Evolutionary conservation across 345 rosid genomes (phyloP), one percentile per base, ranked within the genome.

Genomic region (Aegle marmelos): DNA sequence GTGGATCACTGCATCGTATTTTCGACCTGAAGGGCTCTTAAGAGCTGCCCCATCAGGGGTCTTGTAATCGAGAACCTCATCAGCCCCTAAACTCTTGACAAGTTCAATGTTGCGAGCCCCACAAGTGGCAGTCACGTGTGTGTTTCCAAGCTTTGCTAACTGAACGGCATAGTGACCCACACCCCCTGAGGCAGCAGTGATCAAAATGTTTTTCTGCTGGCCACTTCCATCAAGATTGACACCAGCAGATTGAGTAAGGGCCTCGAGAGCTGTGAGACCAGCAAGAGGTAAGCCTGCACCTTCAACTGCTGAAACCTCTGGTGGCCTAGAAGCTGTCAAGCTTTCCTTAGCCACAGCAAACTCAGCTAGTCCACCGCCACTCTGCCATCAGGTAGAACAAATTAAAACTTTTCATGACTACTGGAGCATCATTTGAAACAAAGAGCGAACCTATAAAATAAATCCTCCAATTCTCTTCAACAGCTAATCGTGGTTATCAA

Each of bases 111-210:
- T 92, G 36, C 94, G 84, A 0, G 88, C 89, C 16, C 98, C 97
- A 75, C 98, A 94, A 7, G 98, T 91, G 53, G 97, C 97, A 1
- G 98, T 92, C 79, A 92, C 97, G 39, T 92, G 92, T 0, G 93
- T 77, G 63, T 91, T 92, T 31, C 85, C 95, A 10, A 92, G 87
- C 79, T 94, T 94, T 0, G 95, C 93, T 5, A 94, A 76, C 72
- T 94, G 95, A 76, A 92, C 92, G 0, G 94, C 90, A 63, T 91
- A 91, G 72, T 90, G 98, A 48, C 95, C 95, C 14, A 94, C 97
- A 0, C 98, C 97, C 31, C 98, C 97, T 0, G 97, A 92, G 53
- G 94, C 96, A 31, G 96, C 92, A 16, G 96, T 91, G 71, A 92
- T 68, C 33, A 91, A 81, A 80, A 94, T 70, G 84, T 94, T 92